Conservation (phyloP, 805 yeast species). For the Suhomyces sp. region DNA sequence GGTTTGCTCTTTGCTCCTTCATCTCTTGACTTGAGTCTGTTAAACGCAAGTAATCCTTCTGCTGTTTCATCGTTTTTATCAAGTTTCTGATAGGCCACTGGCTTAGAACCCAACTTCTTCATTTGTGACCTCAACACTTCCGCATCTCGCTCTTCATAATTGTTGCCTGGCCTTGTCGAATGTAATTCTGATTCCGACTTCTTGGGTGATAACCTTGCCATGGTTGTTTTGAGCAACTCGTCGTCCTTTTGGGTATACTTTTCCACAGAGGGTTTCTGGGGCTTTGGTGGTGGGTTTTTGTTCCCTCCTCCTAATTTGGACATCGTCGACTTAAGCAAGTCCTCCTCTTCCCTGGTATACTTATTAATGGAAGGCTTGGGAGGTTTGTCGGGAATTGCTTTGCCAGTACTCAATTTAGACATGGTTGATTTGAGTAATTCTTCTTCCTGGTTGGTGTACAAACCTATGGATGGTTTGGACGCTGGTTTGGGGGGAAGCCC, state of each 20-base stretch:
- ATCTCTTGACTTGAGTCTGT: conserved; percentile 16
- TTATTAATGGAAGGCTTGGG: conserved; percentile 15
- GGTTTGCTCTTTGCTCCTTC: conserved; percentile 9
- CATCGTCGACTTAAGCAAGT: conserved; percentile 16
- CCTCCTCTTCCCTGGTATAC: conserved; percentile 16
- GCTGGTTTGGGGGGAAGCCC: neutral
- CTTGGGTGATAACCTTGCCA: conserved; percentile 14
- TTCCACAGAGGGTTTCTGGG: conserved; percentile 13
- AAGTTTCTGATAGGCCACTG: conserved; percentile 4
- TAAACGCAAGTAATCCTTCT: conserved; percentile 17
- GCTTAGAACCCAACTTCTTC: conserved; percentile 19
- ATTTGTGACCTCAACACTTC: conserved; percentile 25
- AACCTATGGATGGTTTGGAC: conserved; percentile 1
- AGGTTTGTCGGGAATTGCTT: conserved; percentile 13
- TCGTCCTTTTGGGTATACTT: conserved; percentile 16
- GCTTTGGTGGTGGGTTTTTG: conserved; percentile 9
- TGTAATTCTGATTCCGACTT: conserved; percentile 7
- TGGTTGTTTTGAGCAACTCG: conserved; percentile 16
- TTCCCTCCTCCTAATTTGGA: conserved; percentile 7
- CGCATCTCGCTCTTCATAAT: conserved; percentile 23
- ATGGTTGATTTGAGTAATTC: conserved; percentile 2
- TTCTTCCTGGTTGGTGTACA: conserved; percentile 5
- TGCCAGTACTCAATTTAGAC: conserved; percentile 6
- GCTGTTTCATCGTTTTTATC: conserved; percentile 10
- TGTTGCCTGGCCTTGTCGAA: conserved; percentile 6